Base-by-base conservation (phyloP, 129 eudicot species). In the Helichrysum umbraculigerum region DNA sequence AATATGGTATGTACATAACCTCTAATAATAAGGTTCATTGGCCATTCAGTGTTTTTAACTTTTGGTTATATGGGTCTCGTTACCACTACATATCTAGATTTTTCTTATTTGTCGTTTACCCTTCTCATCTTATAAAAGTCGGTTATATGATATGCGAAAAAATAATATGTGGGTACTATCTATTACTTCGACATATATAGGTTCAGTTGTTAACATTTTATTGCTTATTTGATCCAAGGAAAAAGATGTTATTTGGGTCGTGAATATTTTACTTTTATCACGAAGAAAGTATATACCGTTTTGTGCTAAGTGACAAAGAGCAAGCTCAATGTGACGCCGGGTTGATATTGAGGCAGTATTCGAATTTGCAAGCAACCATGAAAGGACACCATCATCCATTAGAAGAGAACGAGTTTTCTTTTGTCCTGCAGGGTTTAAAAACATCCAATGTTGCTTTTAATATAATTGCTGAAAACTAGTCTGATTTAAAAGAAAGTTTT, bases 261-360 rank as follows among this genome's bases (percentile, higher is more conserved):
- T 14, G 12, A 12, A 0, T 14, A 3, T 47, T 12, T 8, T 47
- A 14, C n/a, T 47, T 47, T 47, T 6, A 14, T 47, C 54, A 19
- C 0, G 1, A 66, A 25, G 34, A 58, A 64, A n/a, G 39, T 14
- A 51, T 66, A 62, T 70, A 93, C 98, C 97, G 35, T 93, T 93
- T 87, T 93, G 98, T 61, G 98, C 98, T 79, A 93, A 81, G 81
- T 91, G 98, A 83, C 98, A 93, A 62, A 93, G 87, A 70, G 98
- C 96, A 62, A 93, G 98, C 76, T 93, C 98, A 62, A 93, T 77
- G 85, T 93, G 98, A 72, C 98, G 98, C n/a, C 90, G 75, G 22
- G 91, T 84, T 19, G 96, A 85, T 78, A 84, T 42, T 66, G 96
- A 84, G 70, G 90, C 39, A 33, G 81, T 84, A 71, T 83, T 88